Conservation (phyloP, 176 grass and related monocot genomes). For the Panicum miliaceum region DNA sequence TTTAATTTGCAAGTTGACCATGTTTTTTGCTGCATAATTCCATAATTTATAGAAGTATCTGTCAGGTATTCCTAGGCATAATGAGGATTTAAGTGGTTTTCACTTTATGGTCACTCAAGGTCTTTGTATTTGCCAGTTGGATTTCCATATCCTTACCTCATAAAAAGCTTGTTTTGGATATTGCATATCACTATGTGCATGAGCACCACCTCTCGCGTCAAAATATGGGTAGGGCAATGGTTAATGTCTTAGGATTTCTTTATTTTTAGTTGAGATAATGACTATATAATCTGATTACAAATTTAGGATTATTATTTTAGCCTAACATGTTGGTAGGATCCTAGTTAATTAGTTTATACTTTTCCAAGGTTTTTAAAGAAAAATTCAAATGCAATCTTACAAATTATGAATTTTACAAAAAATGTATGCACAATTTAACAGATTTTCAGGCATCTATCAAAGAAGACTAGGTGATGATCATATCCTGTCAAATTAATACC, state of each 20-base stretch:
- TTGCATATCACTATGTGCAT: background rate
- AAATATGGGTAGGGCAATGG: background rate
- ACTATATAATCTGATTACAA: background rate
- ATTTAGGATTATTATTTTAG: slow-evolving; percentile 1
- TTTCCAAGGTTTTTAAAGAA: background rate
- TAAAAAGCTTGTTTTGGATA: background rate
- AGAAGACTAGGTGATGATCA: slow-evolving; percentile 5
- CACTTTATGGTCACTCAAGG: background rate
- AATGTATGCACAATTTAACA: background rate
- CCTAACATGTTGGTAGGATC: slow-evolving; percentile 11
- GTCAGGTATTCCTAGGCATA: slow-evolving; percentile 1
- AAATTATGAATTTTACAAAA: background rate
- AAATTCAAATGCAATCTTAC: background rate
- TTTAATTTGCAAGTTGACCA: background rate
- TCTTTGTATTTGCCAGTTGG: background rate
- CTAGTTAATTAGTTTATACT: background rate
- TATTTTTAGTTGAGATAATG: slow-evolving; percentile 7
- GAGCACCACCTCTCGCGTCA: background rate
- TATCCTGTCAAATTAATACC: background rate
- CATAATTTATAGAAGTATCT: slow-evolving; percentile 10
- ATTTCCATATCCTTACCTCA: background rate
- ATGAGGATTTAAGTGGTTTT: background rate
- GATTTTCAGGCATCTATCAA: background rate
- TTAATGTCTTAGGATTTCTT: slow-evolving; percentile 14
- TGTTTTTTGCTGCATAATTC: slow-evolving; percentile 3